These are phyloP conservation scores for Trichoderma virens DNA, from an alignment of 495 filamentous ascomycete genomes.

Conservation along the genomic window DNA sequence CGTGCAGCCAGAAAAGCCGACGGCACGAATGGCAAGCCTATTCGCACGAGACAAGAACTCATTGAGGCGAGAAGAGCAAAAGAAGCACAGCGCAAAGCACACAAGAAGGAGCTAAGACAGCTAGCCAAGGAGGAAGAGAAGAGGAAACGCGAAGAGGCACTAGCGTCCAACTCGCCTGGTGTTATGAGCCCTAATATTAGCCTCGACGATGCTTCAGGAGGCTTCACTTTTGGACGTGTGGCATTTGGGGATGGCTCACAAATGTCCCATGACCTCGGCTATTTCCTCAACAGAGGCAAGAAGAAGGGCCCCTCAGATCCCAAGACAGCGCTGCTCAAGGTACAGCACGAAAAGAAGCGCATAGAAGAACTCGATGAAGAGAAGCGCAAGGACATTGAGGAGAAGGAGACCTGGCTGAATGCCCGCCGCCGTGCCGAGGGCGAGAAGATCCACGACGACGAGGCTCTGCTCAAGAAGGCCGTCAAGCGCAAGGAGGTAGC, in stretches of 20 bases:
- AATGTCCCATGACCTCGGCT: conserved; percentile 56
- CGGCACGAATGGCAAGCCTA: conserved; percentile 66
- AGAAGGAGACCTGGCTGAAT: conserved; percentile 91
- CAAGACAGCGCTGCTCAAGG: conserved; percentile 59
- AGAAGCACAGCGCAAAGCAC: conserved; percentile 72
- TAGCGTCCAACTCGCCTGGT: conserved; percentile 52
- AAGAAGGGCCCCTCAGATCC: conserved; percentile 73
- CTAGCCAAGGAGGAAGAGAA: conserved; percentile 71
- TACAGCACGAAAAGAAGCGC: conserved; percentile 64
- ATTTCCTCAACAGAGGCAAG: conserved; percentile 48
- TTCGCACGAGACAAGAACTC: conserved; percentile 77
- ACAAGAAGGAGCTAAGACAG: conserved; percentile 73
- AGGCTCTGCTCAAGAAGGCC: conserved; percentile 84
- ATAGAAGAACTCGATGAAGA: conserved; percentile 61
- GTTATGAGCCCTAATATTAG: conserved; percentile 64
- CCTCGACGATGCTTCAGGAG: conserved; percentile 41
- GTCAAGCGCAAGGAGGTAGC: conserved; percentile 83
- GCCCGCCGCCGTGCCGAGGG: conserved; percentile 83
- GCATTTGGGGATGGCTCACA: conserved; percentile 78
- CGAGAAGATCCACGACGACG: conserved; percentile 84
- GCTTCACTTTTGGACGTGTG: conserved; percentile 77
- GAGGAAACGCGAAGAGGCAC: conserved; percentile 56
- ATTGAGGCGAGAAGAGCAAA: conserved; percentile 83
- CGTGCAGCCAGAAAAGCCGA: conserved; percentile 77
- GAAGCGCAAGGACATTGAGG: conserved; percentile 75